Percentiles rank a stretch among this genome's conserved stretches.
phyloP scores from a whole-genome alignment of 2,329 filamentous ascomycete species.

The Zymoseptoria brevis region DNA sequence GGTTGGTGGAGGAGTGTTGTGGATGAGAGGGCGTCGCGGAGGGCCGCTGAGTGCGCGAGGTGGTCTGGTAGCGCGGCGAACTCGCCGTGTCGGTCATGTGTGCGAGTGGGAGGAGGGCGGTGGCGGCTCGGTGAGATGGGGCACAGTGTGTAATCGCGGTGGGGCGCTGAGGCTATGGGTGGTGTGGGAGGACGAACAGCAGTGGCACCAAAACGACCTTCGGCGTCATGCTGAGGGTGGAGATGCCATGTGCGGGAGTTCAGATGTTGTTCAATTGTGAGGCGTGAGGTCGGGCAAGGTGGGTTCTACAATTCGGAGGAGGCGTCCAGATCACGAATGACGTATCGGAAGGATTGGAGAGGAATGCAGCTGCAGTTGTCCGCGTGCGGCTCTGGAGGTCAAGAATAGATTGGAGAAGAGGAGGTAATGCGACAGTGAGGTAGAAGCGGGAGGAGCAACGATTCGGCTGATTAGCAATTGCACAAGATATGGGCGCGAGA shows the following conservation, averaged over 20 bases:
- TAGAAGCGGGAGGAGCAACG: too few species aligned
- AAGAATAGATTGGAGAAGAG: neutral
- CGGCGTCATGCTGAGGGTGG: neutral
- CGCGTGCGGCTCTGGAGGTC: neutral
- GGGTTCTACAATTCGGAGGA: neutral
- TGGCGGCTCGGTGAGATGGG: neutral
- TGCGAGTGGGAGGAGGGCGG: neutral
- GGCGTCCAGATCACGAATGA: neutral
- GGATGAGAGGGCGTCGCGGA: constrained; percentile 1
- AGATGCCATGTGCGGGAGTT: neutral
- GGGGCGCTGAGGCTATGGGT: neutral
- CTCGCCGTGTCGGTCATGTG: constrained; percentile 20
- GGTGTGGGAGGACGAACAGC: neutral
- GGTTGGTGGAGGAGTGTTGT: constrained; percentile 9
- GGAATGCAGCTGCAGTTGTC: neutral
- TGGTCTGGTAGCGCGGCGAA: constrained; percentile 16
- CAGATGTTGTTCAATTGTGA: neutral
- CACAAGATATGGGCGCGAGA: too few species aligned
- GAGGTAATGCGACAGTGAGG: neutral
- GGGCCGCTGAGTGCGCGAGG: constrained; percentile 2
- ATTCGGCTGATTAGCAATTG: too few species aligned
- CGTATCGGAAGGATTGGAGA: neutral
- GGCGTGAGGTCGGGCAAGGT: neutral
- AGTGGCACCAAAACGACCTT: neutral
- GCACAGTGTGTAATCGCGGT: neutral